Evolutionary conservation across 225 moss, liverwort and hornwort species (phyloP), one percentile per base, ranked within the genome.

Genomic region (Rhytidiadelphus loreus): DNA sequence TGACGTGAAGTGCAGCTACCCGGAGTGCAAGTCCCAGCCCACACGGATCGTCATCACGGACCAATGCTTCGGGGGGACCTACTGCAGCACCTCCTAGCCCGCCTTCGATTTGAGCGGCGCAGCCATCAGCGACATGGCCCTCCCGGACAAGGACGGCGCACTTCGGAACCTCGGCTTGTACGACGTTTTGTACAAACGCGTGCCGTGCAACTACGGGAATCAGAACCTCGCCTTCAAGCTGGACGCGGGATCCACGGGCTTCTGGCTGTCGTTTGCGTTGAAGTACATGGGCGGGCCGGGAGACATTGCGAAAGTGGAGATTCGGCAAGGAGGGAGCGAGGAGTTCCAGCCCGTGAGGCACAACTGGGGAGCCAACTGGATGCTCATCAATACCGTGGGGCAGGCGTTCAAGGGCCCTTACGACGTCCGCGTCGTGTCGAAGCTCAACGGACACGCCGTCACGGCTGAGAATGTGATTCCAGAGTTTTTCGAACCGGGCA

Each of bases 1-100:
- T 56, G 86, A 93, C 83, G 85, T 93, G 37, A 87, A 61, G 81
- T 89, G 91, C 87, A 79, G 64, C 63, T 81, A 89, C 43, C 48
- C 87, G 11, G 19, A 57, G 35, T 91, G 89, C 48, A 71, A 73
- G 35, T 26, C 79, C 24, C 12, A 79, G 43, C 56, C 65, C 17
- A 78, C 23, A 55, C 65, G 65, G 17, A 77, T 78, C 65, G 25
- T 78, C 65, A 69, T 80, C 59, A 80, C 39, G 16, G 81, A 60
- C 71, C 60, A 20, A 6, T 87, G 87, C n/a, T 48, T 59, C n/a
- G 71, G 87, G n/a, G 71, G 81, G 9, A 60, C 30, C 35, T 61
- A 60, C n/a, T 71, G 86, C 68, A 79, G 79, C 68, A 86, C 55
- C 66, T 66, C 65, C 68, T 33, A 65, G 12, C 59, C 87, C 81